Evolutionary conservation across 495 filamentous ascomycete species (phyloP), one percentile per base, ranked within the genome.

Genomic region (Neurospora tetrasperma): DNA sequence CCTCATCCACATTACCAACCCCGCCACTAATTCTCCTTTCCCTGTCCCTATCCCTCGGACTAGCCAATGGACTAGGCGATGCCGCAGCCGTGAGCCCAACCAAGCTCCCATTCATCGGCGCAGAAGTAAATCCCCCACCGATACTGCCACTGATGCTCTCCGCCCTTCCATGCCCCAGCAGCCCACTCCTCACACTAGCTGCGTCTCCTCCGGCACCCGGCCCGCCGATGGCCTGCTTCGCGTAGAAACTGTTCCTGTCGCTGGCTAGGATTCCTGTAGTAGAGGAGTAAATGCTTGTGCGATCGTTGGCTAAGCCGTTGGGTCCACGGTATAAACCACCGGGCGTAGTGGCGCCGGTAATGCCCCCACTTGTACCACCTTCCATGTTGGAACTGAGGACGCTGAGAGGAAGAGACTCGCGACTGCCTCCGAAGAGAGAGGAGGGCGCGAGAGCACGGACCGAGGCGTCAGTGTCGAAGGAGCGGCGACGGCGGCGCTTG

Each of bases 401-500:
- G 79, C 93, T 96, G 39, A 99, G 82, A 2, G 96, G 96, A 3
- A 99, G 85, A 39, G 90, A 93, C 79, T 99, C 96, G 69, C 88
- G 86, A 76, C 92, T 94, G 23, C 94, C 94, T 23, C 96, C 96
- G 85, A 93, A 99, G 1, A 97, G 83, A 0, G 93, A 97, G 0
- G 94, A 96, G 0, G 96, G 96, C 1, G 96, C 93, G 35, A 99
- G 86, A 3, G 93, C 96, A 59, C 96, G 93, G 20, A 98, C 91
- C 0, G 94, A 97, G 4, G 96, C 96, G 80, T 98, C 95, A 0
- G 96, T 98, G 80, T 99, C 96, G 77, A 98, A 87, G 1, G 93
- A 97, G 73, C 94, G 92, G 46, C 96, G 86, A 23, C 96, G 91
- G 62, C 93, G 91, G 39, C 91, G 89, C 80, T 98, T 97, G 27